phyloP scores from a whole-genome alignment of 352 stramenopile genomes.

The Pelagophyceae sp. region DNA sequence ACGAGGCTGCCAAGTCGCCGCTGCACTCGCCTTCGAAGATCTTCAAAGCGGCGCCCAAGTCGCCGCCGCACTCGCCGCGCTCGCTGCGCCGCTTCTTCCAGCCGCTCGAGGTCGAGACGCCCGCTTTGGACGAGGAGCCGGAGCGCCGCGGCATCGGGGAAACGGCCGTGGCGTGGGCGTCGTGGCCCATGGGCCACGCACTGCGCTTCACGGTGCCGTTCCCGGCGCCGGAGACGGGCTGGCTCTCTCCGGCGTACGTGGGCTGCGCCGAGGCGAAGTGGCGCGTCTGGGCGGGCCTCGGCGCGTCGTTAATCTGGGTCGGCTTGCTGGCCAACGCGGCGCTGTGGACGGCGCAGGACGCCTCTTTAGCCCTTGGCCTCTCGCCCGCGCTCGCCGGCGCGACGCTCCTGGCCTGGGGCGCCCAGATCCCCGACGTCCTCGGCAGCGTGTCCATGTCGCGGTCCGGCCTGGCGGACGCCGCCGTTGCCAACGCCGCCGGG shows the following conservation, averaged over 20 bases:
- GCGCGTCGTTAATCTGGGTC: conserved; percentile 61
- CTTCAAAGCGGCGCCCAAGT: no score
- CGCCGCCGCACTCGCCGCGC: no score
- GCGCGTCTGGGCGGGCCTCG: conserved; percentile 41
- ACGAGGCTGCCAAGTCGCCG: neutral
- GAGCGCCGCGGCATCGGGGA: neutral
- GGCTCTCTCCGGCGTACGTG: no score
- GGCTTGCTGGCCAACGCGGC: conserved; percentile 60
- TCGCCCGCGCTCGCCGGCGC: conserved; percentile 54
- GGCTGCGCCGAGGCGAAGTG: conserved; percentile 32
- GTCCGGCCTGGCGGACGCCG: conserved; percentile 64
- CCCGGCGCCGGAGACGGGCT: neutral
- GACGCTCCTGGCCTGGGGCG: conserved; percentile 63
- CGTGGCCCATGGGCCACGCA: no score
- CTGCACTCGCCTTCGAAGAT: no score
- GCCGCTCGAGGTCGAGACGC: no score
- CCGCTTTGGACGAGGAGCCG: neutral
- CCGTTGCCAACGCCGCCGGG: conserved; percentile 65
- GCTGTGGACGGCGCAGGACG: conserved; percentile 56
- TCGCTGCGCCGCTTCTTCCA: neutral
- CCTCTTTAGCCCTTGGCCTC: conserved; percentile 25
- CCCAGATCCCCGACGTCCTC: conserved; percentile 65
- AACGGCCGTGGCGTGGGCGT: no score
- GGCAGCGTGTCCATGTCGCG: conserved; percentile 64
- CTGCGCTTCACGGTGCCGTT: neutral